Base-by-base conservation (phyloP, 768 basidiomycete species). In the Gloeophyllum trabeum region DNA sequence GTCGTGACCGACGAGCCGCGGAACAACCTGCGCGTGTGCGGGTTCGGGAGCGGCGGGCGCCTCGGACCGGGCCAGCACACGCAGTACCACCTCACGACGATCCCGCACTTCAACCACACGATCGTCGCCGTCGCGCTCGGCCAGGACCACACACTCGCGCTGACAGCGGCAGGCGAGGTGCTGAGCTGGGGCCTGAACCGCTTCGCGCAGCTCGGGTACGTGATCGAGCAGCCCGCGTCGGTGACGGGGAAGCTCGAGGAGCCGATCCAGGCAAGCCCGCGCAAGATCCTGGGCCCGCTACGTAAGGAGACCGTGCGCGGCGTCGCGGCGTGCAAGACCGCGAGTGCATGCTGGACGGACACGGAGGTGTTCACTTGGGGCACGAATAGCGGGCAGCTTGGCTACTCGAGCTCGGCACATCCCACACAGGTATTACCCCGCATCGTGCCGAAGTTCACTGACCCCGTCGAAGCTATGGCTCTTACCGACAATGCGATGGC, bases 121-220 rank as follows among this genome's bases (percentile, higher is more conserved):
- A 71, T 92, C 23, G 61, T 68, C 4, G 65, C 76, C 12, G 73
- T 97, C 20, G 89, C 91, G 0, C 67, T 92, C 5, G 93, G 89
- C 7, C 94, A 94, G 57, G 96, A 99, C 52, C 96, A 98, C 55
- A 93, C 93, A 0, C 74, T 98, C 22, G 85, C 78, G 1, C 64
- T 98, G 22, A 93, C 91, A 0, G 73, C 66, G 20, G 56, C 70
- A 0, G 92, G 94, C 3, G 88, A 92, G 53, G 76, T 97, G 3
- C 74, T 81, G 28, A 90, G 81, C 19, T 98, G 92, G 88, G 96
- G 90, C 12, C 61, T 89, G 20, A 93, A 93, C 50, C 75, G 90
- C 12, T 94, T 92, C 57, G 66, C 76, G 3, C 93, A 97, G 54
- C 71, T 96, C 4, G 93, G 94, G 7, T 96, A 96, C 50, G 62